Evolutionary conservation across 768 basidiomycete species (phyloP).

Genomic region (Tulasnella sp.): DNA sequence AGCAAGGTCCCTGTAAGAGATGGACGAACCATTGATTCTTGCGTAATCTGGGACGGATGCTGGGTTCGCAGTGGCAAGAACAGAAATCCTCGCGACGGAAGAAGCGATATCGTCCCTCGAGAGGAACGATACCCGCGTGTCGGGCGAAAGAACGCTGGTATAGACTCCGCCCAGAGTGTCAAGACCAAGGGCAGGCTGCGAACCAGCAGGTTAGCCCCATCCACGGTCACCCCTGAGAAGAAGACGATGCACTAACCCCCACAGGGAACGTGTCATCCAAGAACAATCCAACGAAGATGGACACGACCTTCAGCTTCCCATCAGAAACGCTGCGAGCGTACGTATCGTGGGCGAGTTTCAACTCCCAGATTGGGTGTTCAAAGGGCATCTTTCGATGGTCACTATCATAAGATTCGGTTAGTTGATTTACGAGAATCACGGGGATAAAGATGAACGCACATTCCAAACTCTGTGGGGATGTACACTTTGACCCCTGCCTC

Average conservation of each 20-base stretch:
- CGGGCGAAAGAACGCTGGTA: neutral
- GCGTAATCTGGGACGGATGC: neutral
- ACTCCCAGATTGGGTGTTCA: neutral
- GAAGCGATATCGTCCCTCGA: constrained; percentile 5
- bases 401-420: neutral
- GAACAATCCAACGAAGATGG: neutral
- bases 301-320: constrained; percentile 4
- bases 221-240: neutral
- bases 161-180: neutral
- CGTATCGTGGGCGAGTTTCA: neutral
- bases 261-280: neutral
- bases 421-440: neutral
- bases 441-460: neutral
- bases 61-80: neutral
- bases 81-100: neutral
- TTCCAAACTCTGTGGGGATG: constrained; percentile 11
- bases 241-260: neutral
- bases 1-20: neutral
- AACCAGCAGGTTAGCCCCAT: neutral
- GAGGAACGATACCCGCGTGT: neutral
- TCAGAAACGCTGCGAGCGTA: neutral
- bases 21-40: neutral
- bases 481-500: constrained; percentile 13
- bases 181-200: neutral
- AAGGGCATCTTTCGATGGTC: neutral